Evolutionary conservation across 2,329 filamentous ascomycete genomes (phyloP).

Genomic region (Claviceps paspali): DNA sequence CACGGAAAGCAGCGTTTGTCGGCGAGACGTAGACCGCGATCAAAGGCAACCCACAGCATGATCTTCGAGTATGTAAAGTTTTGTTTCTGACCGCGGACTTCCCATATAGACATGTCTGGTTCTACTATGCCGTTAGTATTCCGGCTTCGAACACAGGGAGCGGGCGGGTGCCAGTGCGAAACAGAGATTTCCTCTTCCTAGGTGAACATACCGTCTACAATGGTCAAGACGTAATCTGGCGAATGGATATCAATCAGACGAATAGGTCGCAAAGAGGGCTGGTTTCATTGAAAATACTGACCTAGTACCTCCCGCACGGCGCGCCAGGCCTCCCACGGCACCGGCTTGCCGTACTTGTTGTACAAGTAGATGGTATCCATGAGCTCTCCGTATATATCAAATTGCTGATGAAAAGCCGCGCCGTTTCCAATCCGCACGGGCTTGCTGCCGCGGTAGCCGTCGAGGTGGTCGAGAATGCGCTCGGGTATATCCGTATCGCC

Average conservation of each 20-base stretch:
- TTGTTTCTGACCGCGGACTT: conserved; percentile 60
- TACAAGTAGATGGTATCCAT: conserved; percentile 66
- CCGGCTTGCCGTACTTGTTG: conserved; percentile 65
- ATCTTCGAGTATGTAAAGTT: conserved; percentile 72
- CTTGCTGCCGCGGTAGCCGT: conserved; percentile 54
- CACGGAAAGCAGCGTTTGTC: conserved; percentile 66
- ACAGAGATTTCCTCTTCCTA: not conserved
- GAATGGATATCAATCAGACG: not conserved
- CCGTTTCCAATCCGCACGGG: conserved; percentile 67
- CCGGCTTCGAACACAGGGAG: not conserved
- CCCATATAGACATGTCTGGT: conserved; percentile 74
- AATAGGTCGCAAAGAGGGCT: too few species aligned
- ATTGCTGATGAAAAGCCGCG: conserved; percentile 60
- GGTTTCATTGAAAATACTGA: conserved; percentile 11
- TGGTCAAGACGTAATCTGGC: conserved; percentile 51
- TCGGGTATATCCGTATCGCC: conserved; percentile 64
- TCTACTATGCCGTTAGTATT: conserved; percentile 19
- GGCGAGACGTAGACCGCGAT: conserved; percentile 56
- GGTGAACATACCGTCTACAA: conserved; percentile 36
- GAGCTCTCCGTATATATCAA: conserved; percentile 67
- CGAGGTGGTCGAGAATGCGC: conserved; percentile 50
- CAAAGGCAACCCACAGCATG: conserved; percentile 71
- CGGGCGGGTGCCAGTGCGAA: too few species aligned
- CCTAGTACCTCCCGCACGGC: conserved; percentile 51
- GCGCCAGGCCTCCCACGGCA: conserved; percentile 64